Base-by-base conservation (phyloP, 768 basidiomycete genomes). In the Steccherinum ochraceum region DNA sequence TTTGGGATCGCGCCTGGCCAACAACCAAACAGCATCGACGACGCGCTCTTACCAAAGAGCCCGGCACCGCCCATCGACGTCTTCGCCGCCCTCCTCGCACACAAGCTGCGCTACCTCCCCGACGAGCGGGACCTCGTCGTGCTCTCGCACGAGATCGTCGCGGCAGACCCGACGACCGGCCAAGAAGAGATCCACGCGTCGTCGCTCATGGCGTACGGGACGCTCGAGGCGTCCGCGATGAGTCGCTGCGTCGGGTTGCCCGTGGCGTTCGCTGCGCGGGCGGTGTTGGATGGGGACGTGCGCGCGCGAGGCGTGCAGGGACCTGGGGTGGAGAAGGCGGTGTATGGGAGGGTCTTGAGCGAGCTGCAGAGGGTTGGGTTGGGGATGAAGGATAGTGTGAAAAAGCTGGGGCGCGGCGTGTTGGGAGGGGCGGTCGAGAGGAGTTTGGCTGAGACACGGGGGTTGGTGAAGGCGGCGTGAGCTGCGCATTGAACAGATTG, bases 201-300 rank as follows among this genome's bases (percentile, higher is more conserved):
- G 5, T 76, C 78, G 20, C 64, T 93, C 12, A 70, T 84, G 20
- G 68, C 76, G 25, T 86, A 85, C 57, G 92, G 84, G 1, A 76
- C 72, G 18, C 55, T 69, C 5, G 62, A 60, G 1, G 78, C 76
- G 2, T 86, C 87, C 0, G 93, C 93, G 3, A 96, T 96, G 93
- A 80, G 91, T n/a, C 74, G 83, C 24, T 90, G 88, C 2, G 93
- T 96, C 16, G 93, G 93, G 3, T 67, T 93, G 42, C 93, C 93
- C 0, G 80, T 94, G 5, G 93, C 89, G 1, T 80, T 93, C 59
- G 91, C 91, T 1, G 82, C 91, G 1, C 63, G 87, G 57, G 72
- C 74, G 26, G 74, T 93, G 4, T 66, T 89, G 35, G 85, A 90
- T 61, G 88, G 86, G 0, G 48, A 56, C 35, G 56, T 65, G 61